These are phyloP conservation scores for Komagataella ulmi DNA, from an alignment of 805 yeast genomes.

Conservation along the genomic window DNA sequence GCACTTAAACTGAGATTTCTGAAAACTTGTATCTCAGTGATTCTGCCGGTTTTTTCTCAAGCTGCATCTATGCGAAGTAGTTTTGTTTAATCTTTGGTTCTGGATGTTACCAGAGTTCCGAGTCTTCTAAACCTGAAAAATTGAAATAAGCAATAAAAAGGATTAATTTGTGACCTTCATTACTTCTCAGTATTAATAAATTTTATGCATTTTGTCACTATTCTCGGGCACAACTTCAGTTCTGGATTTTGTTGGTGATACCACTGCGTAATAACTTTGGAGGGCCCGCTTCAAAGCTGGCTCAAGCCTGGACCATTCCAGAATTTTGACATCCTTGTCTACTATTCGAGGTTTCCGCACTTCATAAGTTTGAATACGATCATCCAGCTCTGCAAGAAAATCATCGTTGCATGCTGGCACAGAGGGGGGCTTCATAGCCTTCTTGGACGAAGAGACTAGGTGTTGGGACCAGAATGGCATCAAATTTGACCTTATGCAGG, in stretches of 20 bases:
- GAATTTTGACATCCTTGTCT: slow-evolving; percentile 52
- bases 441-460: slow-evolving; percentile 35
- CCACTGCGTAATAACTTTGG: slow-evolving; percentile 49
- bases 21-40: no score
- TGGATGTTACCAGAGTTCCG: no score
- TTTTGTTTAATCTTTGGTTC: no score
- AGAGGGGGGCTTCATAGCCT: slow-evolving; percentile 4
- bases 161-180: no score
- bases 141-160: no score
- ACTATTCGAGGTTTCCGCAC: slow-evolving; percentile 53
- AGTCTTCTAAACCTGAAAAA: no score
- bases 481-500: slow-evolving; percentile 49
- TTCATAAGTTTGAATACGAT: slow-evolving; percentile 51
- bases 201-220: no score
- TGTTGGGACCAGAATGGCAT: slow-evolving; percentile 56
- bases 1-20: no score
- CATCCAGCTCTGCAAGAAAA: slow-evolving; percentile 41
- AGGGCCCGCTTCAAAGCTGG: slow-evolving; percentile 52
- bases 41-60: no score
- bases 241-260: not conserved
- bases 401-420: slow-evolving; percentile 8
- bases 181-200: slow-evolving; percentile 10
- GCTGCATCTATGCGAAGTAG: no score
- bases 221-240: no score
- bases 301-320: slow-evolving; percentile 44